Evolutionary conservation across 1,139 yeast genomes (phyloP), one percentile per base, ranked within the genome.

Genomic region (Komagataea norvegica): DNA sequence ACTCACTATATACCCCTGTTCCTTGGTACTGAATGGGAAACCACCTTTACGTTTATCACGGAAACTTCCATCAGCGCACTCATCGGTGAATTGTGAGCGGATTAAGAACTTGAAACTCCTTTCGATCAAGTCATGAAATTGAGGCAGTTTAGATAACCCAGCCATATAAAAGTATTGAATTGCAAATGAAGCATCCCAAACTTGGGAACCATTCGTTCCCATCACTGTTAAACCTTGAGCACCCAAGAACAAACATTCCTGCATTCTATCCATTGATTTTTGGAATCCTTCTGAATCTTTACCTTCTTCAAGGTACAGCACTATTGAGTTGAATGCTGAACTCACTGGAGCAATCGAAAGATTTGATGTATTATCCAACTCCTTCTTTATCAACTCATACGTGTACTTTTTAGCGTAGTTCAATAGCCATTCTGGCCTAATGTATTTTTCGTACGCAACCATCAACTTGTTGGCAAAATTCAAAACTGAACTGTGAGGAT

Each of bases 161-260:
- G 95, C 85, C 55, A 75, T 67, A 43, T 86, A 79, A 46, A 78
- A 73, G 54, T 87, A 87, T 55, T 93, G 98, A 22, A 91, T 68
- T 50, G 85, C 82, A 61, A 93, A 91, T 0, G 96, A 89, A 16
- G 81, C 81, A 60, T 93, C 99, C 98, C 99, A 93, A 1, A 84
- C 89, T 60, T 93, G 99, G 0, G 87, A 88, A 21, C 99, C 99
- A 60, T 93, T 93, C 1, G 99, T 93, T 8, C 99, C 99, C 85
- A 85, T 86, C 40, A 86, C 83, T 5, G 91, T 77, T 79, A 91
- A 72, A 3, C 99, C 99, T 55, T 82, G 85, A 0, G 91, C 83
- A 0, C 96, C 93, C 62, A 83, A 82, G 61, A 85, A 89, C 40
- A 87, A 55, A 27, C 78, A 79, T 53, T 91, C 97, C 34, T 79